Percentiles rank a stretch among this genome's conserved stretches.
phyloP scores from a whole-genome alignment of 208 protist species.

The Naegleria fowleri region DNA sequence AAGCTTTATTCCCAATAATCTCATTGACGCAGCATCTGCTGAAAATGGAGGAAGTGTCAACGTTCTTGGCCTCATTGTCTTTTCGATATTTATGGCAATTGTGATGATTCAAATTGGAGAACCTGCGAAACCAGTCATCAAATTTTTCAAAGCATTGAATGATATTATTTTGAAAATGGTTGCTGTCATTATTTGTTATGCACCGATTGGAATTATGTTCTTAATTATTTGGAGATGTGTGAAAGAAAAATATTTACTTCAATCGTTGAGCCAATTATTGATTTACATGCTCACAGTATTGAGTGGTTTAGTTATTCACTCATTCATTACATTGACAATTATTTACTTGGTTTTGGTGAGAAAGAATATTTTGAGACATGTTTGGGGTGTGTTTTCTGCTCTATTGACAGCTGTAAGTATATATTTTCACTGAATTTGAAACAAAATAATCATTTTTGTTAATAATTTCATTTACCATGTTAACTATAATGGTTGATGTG shows the following conservation, averaged over 20 bases:
- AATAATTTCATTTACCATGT: too few relatives aligned
- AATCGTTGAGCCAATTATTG: constrained; percentile 24
- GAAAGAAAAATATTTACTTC: constrained; percentile 25
- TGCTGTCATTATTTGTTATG: constrained; percentile 31
- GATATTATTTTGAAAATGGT: constrained; percentile 36
- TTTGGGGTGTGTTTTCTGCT: not conserved
- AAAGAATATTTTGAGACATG: not conserved
- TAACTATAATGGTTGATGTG: too few relatives aligned
- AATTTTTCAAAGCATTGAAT: constrained; percentile 36
- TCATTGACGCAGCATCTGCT: constrained; percentile 29
- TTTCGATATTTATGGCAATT: not conserved
- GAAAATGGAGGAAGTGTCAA: constrained; percentile 20
- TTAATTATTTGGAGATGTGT: constrained; percentile 30
- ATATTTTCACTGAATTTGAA: too few relatives aligned
- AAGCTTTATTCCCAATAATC: constrained; percentile 32
- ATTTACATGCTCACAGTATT: constrained; percentile 26
- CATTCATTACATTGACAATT: not conserved
- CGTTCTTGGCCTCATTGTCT: constrained; percentile 35
- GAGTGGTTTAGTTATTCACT: constrained; percentile 16
- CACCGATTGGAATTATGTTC: constrained; percentile 32
- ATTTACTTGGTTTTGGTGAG: not conserved
- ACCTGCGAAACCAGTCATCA: constrained; percentile 5
- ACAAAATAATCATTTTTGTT: too few relatives aligned
- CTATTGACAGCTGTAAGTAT: not conserved
- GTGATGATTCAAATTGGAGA: constrained; percentile 27